Evolutionary conservation across 2,329 filamentous ascomycete genomes (phyloP).

Genomic region (Paraphaeosphaeria minitans): DNA sequence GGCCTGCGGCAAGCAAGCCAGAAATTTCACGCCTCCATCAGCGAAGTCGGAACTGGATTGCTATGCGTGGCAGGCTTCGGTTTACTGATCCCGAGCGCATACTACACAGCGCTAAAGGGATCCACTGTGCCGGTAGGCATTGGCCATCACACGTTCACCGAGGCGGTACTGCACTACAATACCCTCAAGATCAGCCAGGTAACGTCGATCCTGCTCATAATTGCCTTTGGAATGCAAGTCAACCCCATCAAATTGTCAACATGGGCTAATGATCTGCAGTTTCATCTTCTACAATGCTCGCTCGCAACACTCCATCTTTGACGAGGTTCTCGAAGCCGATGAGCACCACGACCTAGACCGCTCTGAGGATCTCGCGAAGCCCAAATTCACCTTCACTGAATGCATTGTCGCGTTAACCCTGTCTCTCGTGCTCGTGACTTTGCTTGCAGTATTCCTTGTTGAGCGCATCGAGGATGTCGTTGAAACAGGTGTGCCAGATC

Average conservation of each 20-base stretch:
- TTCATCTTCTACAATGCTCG: constrained; percentile 74
- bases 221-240: constrained; percentile 55
- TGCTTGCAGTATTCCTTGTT: constrained; percentile 76
- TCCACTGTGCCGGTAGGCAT: constrained; percentile 30
- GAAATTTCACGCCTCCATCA: constrained; percentile 74
- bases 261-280: constrained; percentile 62
- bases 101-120: constrained; percentile 52
- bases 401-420: constrained; percentile 68
- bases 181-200: constrained; percentile 44
- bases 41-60: constrained; percentile 78
- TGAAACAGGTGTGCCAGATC: constrained; percentile 53
- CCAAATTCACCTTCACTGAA: constrained; percentile 77
- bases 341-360: constrained; percentile 70
- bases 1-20: constrained; percentile 72
- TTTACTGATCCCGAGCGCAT: constrained; percentile 41
- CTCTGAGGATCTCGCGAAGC: constrained; percentile 63
- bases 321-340: constrained; percentile 73
- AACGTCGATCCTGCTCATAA: constrained; percentile 43
- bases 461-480: constrained; percentile 71
- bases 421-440: constrained; percentile 70
- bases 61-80: constrained; percentile 74
- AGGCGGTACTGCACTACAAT: constrained; percentile 40
- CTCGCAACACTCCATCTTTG: constrained; percentile 78
- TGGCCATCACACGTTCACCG: constrained; percentile 40
- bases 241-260: constrained; percentile 55